Conservation (phyloP, 345 rosid species). For the Murraya koenigii region DNA sequence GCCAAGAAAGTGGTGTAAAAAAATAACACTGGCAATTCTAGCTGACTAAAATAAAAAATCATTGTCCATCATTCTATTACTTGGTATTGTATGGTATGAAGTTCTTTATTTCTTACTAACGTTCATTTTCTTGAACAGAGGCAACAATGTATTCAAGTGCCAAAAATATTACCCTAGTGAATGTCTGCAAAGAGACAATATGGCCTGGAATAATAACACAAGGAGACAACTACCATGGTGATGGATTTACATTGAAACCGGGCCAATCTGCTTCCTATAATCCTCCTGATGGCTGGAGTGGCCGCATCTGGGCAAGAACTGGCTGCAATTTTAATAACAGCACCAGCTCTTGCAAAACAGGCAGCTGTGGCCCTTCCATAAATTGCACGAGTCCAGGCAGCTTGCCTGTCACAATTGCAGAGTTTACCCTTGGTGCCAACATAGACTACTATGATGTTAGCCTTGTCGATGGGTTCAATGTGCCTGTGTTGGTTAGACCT, state of each 20-base stretch:
- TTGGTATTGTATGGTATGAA: neutral
- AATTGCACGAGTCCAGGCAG: slow-evolving; percentile 48
- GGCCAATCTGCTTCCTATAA: slow-evolving; percentile 37
- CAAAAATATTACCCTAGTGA: slow-evolving; percentile 45
- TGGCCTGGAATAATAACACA: slow-evolving; percentile 55
- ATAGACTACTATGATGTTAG: slow-evolving; percentile 55
- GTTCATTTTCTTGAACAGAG: slow-evolving; percentile 4
- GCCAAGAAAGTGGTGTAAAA: neutral
- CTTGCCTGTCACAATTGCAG: slow-evolving; percentile 52
- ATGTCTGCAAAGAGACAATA: slow-evolving; percentile 56
- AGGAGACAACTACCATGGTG: slow-evolving; percentile 21
- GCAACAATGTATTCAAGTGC: slow-evolving; percentile 23
- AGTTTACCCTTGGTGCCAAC: slow-evolving; percentile 43
- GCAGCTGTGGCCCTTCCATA: slow-evolving; percentile 43
- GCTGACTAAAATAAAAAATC: neutral
- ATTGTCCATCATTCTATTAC: neutral
- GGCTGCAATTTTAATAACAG: slow-evolving; percentile 45
- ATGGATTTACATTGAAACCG: slow-evolving; percentile 36
- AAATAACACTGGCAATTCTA: neutral
- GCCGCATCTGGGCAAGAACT: slow-evolving; percentile 70
- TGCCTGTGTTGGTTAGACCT: slow-evolving; percentile 45
- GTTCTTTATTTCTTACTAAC: neutral
- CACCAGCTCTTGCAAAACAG: slow-evolving; percentile 48
- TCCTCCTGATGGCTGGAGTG: slow-evolving; percentile 44
- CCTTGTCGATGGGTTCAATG: slow-evolving; percentile 64